Evolutionary conservation across 257 asterid genomes (phyloP).

Genomic region (Primulina eburnea): DNA sequence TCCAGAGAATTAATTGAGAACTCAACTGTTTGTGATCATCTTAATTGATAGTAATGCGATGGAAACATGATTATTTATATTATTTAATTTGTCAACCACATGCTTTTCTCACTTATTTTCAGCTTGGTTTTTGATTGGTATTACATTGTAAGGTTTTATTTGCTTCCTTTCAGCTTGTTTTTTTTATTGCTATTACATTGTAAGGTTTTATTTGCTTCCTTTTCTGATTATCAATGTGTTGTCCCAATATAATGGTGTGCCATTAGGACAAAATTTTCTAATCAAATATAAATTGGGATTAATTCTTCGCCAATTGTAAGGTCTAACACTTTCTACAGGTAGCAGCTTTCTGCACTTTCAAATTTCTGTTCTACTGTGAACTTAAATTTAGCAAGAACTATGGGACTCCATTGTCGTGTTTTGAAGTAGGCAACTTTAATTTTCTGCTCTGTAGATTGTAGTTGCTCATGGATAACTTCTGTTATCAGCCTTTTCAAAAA

Average conservation of each 20-base stretch:
- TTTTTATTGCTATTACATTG: background rate
- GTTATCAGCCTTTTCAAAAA: background rate
- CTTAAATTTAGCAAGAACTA: background rate
- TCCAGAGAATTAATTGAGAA: background rate
- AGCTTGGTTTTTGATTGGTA: background rate
- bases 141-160: background rate
- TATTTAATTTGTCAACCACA: background rate
- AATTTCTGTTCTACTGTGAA: too few species aligned
- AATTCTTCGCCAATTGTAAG: background rate
- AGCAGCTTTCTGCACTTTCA: too few species aligned
- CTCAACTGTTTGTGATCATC: background rate
- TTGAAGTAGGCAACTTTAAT: background rate
- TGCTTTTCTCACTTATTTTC: background rate
- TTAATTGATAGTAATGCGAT: background rate
- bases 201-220: background rate
- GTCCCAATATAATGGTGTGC: background rate
- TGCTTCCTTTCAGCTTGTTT: background rate
- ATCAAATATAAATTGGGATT: background rate
- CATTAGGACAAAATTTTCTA: background rate
- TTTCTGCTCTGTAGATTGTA: constrained; percentile 1
- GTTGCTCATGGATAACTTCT: constrained; percentile 1
- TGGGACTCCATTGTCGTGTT: background rate
- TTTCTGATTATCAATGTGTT: background rate
- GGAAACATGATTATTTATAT: background rate
- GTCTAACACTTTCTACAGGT: too few species aligned